phyloP scores from a whole-genome alignment of 768 basidiomycete species.

The Guyanaporus albipodus region DNA sequence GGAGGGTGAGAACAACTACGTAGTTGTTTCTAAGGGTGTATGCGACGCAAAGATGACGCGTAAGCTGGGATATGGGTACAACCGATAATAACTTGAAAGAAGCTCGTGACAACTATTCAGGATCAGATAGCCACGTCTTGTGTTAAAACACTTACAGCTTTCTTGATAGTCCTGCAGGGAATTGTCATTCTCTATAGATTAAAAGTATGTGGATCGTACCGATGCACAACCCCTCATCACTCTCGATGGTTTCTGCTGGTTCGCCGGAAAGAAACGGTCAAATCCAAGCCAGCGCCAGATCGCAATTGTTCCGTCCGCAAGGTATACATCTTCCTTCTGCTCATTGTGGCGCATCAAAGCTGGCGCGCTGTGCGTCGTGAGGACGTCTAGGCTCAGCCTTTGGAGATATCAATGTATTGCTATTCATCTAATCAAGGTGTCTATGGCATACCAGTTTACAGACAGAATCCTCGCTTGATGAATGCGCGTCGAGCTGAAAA shows the following conservation, averaged over 20 bases:
- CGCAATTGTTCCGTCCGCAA: conserved; percentile 48
- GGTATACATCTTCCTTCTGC: conserved; percentile 22
- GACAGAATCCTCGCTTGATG: conserved; percentile 65
- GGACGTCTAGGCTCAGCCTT: conserved; percentile 57
- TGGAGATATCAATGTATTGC: background rate
- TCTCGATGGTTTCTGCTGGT: conserved; percentile 30
- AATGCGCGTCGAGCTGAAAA: conserved; percentile 64
- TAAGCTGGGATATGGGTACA: conserved; percentile 39
- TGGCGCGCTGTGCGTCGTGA: conserved; percentile 52
- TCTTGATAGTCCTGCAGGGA: conserved; percentile 67
- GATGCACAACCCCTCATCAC: conserved; percentile 56
- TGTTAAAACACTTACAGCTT: conserved; percentile 48
- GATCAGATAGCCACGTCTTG: background rate
- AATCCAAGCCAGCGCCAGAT: conserved; percentile 70
- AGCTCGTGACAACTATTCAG: conserved; percentile 35
- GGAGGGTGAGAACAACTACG: conserved; percentile 45
- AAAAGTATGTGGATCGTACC: conserved; percentile 35
- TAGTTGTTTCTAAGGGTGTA: conserved; percentile 48
- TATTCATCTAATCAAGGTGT: background rate
- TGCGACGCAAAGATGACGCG: conserved; percentile 38
- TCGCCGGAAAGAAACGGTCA: conserved; percentile 59
- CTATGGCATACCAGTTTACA: conserved; percentile 49
- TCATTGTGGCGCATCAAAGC: conserved; percentile 39
- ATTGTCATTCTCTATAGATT: background rate
- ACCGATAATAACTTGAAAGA: conserved; percentile 63